Conservation (phyloP, 805 yeast genomes). For the Ogataea minuta region DNA sequence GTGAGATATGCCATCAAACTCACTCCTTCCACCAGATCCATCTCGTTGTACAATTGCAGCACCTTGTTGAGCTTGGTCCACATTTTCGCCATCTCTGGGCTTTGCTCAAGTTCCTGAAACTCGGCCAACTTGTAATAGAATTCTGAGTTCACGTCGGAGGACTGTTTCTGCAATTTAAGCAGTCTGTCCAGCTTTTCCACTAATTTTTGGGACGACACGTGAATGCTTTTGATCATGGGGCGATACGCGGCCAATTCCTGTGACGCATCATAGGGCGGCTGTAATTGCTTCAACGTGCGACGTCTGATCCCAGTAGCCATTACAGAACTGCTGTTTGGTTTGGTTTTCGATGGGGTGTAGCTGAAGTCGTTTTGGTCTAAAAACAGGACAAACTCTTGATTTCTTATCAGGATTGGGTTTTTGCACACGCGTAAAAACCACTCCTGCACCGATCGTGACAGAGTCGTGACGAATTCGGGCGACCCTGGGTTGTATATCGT, state of each 20-base stretch:
- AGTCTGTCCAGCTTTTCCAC: conserved; percentile 50
- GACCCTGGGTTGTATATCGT: conserved; percentile 84
- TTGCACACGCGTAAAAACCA: conserved; percentile 78
- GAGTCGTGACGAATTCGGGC: conserved; percentile 67
- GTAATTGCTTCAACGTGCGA: conserved; percentile 86
- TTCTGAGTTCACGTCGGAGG: conserved; percentile 45
- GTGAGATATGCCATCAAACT: conserved; percentile 72
- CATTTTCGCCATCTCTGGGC: conserved; percentile 71
- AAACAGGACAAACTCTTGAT: conserved; percentile 84
- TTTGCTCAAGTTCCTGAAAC: conserved; percentile 42
- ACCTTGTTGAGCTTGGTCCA: conserved; percentile 79
- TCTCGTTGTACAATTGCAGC: conserved; percentile 68
- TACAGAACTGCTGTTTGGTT: conserved; percentile 38
- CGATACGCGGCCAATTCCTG: conserved; percentile 79
- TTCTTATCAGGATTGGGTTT: conserved; percentile 79
- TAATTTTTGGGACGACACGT: conserved; percentile 56
- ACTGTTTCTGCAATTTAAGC: conserved; percentile 56
- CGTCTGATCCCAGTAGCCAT: conserved; percentile 84
- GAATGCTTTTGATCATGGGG: conserved; percentile 78
- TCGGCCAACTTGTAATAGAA: conserved; percentile 40
- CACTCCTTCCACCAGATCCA: conserved; percentile 67
- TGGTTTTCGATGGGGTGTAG: conserved; percentile 39
- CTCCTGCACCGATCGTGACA: conserved; percentile 62
- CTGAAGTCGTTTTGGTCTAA: conserved; percentile 38
- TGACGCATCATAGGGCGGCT: conserved; percentile 88